phyloP scores from a whole-genome alignment of 2,329 filamentous ascomycete genomes.

The Pseudocercospora pini-densiflorae region DNA sequence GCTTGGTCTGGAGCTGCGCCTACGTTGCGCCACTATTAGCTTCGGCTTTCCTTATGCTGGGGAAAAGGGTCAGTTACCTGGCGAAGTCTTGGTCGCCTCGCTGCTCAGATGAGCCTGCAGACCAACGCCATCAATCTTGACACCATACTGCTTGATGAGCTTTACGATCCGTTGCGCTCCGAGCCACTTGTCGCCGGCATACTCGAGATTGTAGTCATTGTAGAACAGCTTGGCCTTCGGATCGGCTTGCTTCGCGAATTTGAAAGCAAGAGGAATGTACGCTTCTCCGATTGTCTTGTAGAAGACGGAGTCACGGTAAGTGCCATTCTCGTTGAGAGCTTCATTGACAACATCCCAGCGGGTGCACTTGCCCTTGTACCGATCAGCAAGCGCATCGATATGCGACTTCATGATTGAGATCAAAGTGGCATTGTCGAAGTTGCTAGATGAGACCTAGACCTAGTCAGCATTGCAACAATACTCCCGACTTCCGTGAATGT shows the following conservation, averaged over 20 bases:
- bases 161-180: slow-evolving; percentile 61
- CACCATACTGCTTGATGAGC: slow-evolving; percentile 65
- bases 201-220: slow-evolving; percentile 71
- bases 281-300: slow-evolving; percentile 70
- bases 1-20: slow-evolving; percentile 41
- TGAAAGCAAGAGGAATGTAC: slow-evolving; percentile 72
- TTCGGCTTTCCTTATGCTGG: too few species aligned
- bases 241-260: slow-evolving; percentile 68
- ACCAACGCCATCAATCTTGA: slow-evolving; percentile 69
- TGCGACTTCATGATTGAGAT: slow-evolving; percentile 64
- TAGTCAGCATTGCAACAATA: background rate
- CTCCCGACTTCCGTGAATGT: too few species aligned
- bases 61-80: background rate
- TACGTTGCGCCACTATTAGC: background rate
- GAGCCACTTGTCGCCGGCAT: slow-evolving; percentile 60
- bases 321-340: slow-evolving; percentile 29
- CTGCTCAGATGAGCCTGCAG: slow-evolving; percentile 61
- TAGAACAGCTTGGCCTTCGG: slow-evolving; percentile 73
- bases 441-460: slow-evolving; percentile 27
- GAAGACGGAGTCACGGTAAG: slow-evolving; percentile 50
- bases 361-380: slow-evolving; percentile 67
- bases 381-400: slow-evolving; percentile 60
- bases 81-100: slow-evolving; percentile 38
- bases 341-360: slow-evolving; percentile 68
- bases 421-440: slow-evolving; percentile 55